Evolutionary conservation across 2,329 filamentous ascomycete genomes (phyloP).

Genomic region (Verticillium nonalfalfae): DNA sequence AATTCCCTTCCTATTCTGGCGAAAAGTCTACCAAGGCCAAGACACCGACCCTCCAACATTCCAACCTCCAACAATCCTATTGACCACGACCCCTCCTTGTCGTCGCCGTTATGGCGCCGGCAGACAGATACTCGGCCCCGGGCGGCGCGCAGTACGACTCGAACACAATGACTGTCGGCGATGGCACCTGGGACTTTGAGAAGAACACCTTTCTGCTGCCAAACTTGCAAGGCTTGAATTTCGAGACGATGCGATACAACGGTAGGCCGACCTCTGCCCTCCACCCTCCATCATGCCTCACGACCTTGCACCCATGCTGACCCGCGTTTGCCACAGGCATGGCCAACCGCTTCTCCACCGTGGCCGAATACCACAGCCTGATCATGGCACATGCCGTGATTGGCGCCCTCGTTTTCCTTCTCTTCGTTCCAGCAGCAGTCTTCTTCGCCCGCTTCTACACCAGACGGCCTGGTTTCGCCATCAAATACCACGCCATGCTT

Average conservation of each 20-base stretch:
- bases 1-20: not conserved
- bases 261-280: slow-evolving; percentile 38
- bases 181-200: slow-evolving; percentile 76
- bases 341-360: slow-evolving; percentile 69
- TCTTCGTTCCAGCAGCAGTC: slow-evolving; percentile 68
- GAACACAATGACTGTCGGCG: slow-evolving; percentile 68
- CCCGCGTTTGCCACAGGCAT: slow-evolving; percentile 50
- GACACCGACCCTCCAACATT: not conserved
- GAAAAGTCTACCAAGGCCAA: not conserved
- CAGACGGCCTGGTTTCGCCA: slow-evolving; percentile 51
- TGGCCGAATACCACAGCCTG: slow-evolving; percentile 64
- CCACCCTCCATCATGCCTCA: not conserved
- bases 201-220: slow-evolving; percentile 74
- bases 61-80: not conserved
- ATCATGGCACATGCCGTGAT: slow-evolving; percentile 68
- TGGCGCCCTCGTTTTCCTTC: slow-evolving; percentile 66
- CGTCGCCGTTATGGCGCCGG: slow-evolving; percentile 53
- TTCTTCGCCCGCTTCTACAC: slow-evolving; percentile 68
- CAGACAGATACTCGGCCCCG: slow-evolving; percentile 57
- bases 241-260: slow-evolving; percentile 80
- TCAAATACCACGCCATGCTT: slow-evolving; percentile 68
- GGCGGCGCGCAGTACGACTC: slow-evolving; percentile 70
- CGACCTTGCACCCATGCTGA: slow-evolving; percentile 4
- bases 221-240: slow-evolving; percentile 69
- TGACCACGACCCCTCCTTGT: slow-evolving; percentile 12